A percentile compares a stretch with the other conserved stretches of the same genome.
These are phyloP conservation scores for Boletus fagicola DNA, from an alignment of 768 basidiomycete genomes.

Conservation along the genomic window DNA sequence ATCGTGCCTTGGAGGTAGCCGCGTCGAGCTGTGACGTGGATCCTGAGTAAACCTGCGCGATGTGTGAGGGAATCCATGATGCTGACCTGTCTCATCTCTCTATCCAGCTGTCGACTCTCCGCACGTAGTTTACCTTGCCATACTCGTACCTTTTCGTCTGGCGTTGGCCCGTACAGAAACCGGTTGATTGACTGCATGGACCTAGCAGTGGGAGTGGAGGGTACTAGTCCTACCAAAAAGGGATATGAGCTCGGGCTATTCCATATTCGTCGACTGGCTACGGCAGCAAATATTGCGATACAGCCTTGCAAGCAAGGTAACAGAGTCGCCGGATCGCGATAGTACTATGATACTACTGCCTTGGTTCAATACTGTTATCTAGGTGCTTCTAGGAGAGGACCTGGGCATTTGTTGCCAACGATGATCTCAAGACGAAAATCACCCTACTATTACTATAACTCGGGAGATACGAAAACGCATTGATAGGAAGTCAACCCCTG, in stretches of 20 bases:
- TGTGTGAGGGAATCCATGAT: slow-evolving; percentile 13
- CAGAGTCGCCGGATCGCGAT: no score
- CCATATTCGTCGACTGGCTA: slow-evolving; percentile 10
- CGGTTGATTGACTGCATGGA: slow-evolving; percentile 86
- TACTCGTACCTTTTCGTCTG: slow-evolving; percentile 87
- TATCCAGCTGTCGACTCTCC: slow-evolving; percentile 80
- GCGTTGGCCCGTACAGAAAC: slow-evolving; percentile 93
- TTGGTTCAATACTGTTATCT: no score
- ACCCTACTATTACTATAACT: neutral
- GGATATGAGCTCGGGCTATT: neutral
- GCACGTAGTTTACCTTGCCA: slow-evolving; percentile 88
- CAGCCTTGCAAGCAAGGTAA: neutral
- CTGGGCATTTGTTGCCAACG: neutral
- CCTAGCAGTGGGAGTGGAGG: slow-evolving; percentile 5
- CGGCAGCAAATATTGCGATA: neutral
- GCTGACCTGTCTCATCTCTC: slow-evolving; percentile 94
- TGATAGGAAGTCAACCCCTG: neutral
- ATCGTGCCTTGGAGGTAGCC: slow-evolving; percentile 76
- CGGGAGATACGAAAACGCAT: neutral
- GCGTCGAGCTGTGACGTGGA: slow-evolving; percentile 61
- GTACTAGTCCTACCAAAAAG: slow-evolving; percentile 17
- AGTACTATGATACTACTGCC: no score
- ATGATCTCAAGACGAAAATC: neutral
- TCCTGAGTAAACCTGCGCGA: slow-evolving; percentile 13
- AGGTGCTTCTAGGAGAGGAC: neutral